Conservation (phyloP, 768 basidiomycete genomes). For the Mycena maculata region DNA sequence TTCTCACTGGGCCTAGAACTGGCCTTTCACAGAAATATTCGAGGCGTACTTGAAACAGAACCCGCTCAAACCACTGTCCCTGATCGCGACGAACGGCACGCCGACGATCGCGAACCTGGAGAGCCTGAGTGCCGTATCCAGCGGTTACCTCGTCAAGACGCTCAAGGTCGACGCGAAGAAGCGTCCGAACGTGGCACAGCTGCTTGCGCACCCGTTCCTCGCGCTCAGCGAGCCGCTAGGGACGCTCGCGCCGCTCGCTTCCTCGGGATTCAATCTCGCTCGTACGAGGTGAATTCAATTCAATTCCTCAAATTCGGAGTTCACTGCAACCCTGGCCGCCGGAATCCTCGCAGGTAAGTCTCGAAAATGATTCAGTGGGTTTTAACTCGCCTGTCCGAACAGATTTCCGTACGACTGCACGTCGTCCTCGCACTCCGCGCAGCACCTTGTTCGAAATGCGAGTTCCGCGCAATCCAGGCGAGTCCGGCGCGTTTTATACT, state of each 20-base stretch:
- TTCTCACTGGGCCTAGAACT: not conserved
- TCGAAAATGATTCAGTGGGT: too few relatives aligned
- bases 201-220: slow-evolving; percentile 85
- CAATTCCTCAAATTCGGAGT: too few relatives aligned
- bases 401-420: too few relatives aligned
- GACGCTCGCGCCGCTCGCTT: slow-evolving; percentile 84
- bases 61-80: slow-evolving; percentile 94
- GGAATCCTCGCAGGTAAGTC: too few relatives aligned
- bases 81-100: slow-evolving; percentile 98
- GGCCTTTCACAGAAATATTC: slow-evolving; percentile 82
- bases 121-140: slow-evolving; percentile 78
- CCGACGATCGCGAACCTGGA: slow-evolving; percentile 94
- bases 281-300: too few relatives aligned
- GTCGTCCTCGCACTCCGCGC: too few relatives aligned
- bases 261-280: too few relatives aligned
- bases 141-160: slow-evolving; percentile 88
- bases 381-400: too few relatives aligned
- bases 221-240: slow-evolving; percentile 87
- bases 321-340: too few relatives aligned
- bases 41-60: slow-evolving; percentile 98
- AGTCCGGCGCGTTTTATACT: too few relatives aligned
- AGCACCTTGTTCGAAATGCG: too few relatives aligned
- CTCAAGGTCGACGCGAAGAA: slow-evolving; percentile 96
- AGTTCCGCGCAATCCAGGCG: too few relatives aligned
- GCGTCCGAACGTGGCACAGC: slow-evolving; percentile 50